A percentile compares a stretch with the other conserved stretches of the same genome.
Evolutionary conservation across 225 moss, liverwort and hornwort genomes (phyloP).

Genomic region (Antitrichia curtipendula): DNA sequence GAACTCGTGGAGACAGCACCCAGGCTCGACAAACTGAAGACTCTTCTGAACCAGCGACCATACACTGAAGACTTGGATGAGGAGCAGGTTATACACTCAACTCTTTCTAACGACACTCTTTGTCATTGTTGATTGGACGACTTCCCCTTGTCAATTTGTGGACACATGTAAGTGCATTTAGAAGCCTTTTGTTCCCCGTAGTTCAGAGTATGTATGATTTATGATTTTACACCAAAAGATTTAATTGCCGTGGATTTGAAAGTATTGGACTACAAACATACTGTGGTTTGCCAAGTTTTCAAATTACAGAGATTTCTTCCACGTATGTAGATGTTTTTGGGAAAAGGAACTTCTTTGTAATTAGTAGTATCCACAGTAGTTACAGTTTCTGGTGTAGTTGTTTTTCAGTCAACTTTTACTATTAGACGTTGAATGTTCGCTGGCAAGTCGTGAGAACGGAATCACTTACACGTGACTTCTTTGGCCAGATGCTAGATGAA

Average conservation of each 20-base stretch:
- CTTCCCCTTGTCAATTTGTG: not conserved
- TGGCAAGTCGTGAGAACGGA: not conserved
- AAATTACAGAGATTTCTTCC: not conserved
- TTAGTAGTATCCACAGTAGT: not conserved
- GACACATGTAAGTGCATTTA: not conserved
- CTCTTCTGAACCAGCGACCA: conserved; percentile 49
- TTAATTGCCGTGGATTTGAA: not conserved
- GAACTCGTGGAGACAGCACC: conserved; percentile 86
- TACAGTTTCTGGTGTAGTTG: not conserved
- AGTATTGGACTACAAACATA: not conserved
- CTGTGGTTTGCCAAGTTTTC: not conserved
- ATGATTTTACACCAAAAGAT: not conserved
- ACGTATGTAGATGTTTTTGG: not conserved
- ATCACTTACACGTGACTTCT: not conserved
- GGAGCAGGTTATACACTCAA: conserved; percentile 17
- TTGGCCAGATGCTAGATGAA: conserved; percentile 37
- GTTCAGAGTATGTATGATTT: not conserved
- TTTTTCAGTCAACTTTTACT: not conserved
- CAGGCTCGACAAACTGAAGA: conserved; percentile 49
- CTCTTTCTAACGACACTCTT: not conserved
- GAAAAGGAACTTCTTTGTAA: too few relatives aligned
- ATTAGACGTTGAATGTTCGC: not conserved
- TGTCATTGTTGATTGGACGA: not conserved
- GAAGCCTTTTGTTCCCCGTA: not conserved
- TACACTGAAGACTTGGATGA: conserved; percentile 66